Evolutionary conservation across 352 stramenopile species (phyloP).

Genomic region (Pythium dissotocum): DNA sequence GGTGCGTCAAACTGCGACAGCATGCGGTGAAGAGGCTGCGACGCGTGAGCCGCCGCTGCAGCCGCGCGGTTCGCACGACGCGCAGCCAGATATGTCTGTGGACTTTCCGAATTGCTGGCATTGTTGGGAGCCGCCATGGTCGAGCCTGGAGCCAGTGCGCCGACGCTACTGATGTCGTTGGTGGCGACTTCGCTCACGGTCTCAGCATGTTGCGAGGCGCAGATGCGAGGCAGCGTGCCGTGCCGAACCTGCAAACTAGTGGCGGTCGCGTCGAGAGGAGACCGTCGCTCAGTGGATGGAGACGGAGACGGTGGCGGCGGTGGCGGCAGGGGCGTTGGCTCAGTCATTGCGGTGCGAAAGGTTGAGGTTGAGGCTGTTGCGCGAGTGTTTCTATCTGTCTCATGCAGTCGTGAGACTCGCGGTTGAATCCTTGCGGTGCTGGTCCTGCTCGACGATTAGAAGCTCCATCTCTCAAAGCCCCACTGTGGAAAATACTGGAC

Average conservation of each 20-base stretch:
- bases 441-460: not conserved
- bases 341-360: not conserved
- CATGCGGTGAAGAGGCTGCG: constrained; percentile 6
- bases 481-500: not conserved
- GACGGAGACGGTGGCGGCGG: too few species aligned
- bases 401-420: not conserved
- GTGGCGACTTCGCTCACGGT: not conserved
- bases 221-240: not conserved
- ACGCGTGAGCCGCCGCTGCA: not conserved
- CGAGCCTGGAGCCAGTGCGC: not conserved
- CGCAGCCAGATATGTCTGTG: not conserved
- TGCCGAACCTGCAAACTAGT: not conserved
- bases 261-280: not conserved
- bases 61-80: not conserved
- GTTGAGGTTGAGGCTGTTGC: not conserved
- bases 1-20: constrained; percentile 17
- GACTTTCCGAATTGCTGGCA: not conserved
- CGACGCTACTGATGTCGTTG: constrained; percentile 4
- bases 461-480: not conserved
- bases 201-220: not conserved
- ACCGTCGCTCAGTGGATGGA: not conserved
- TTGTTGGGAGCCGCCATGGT: not conserved
- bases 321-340: not conserved
- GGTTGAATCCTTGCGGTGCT: not conserved
- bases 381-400: not conserved